Evolutionary conservation across 257 asterid genomes (phyloP), one percentile per base, ranked within the genome.

Genomic region (Gardenia jasminoides): DNA sequence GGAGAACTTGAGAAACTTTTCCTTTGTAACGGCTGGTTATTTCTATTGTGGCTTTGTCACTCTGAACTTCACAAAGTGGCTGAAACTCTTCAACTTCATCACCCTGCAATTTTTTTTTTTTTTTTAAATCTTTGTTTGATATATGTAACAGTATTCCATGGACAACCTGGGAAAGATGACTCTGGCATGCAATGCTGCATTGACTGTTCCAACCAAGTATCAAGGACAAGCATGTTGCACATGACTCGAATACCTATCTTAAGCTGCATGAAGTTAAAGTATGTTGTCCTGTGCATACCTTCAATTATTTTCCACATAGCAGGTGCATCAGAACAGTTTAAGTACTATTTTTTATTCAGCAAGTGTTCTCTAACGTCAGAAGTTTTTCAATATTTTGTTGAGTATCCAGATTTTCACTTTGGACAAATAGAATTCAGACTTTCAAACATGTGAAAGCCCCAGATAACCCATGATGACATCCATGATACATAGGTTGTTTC

Each of bases 21-120:
- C 99, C 99, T 77, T 69, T 91, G 89, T 95, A 95, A 70, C 97
- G 98, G 74, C 99, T 95, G 17, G 99, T 95, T 75, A 95, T 95
- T 89, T 95, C 99, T 80, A 93, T 93, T 52, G 97, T 95, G 75
- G 99, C 99, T 88, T 95, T 95, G 82, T 95, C 99, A 73, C 99
- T 95, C 90, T 95, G 99, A 78, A 95, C 99, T 87, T 93, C 99
- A 85, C 99, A 95, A 81, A 95, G 92, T 72, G 97, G 97, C 78
- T 95, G 99, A 83, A 95, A 95, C 85, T 95, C 99, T 76, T 93
- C 98, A 59, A 93, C 96, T 85, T 83, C 84, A 41, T 93, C 97
- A 36, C 97, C 99, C 99, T 95, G 92, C 82, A 83, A 82, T 15
- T 68, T 50, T 80, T 10, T 72, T 20, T 70, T 76, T 52, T 70